Evolutionary conservation across 108 stramenopile species (phyloP).

Genomic region (Chaetoceros muelleri): DNA sequence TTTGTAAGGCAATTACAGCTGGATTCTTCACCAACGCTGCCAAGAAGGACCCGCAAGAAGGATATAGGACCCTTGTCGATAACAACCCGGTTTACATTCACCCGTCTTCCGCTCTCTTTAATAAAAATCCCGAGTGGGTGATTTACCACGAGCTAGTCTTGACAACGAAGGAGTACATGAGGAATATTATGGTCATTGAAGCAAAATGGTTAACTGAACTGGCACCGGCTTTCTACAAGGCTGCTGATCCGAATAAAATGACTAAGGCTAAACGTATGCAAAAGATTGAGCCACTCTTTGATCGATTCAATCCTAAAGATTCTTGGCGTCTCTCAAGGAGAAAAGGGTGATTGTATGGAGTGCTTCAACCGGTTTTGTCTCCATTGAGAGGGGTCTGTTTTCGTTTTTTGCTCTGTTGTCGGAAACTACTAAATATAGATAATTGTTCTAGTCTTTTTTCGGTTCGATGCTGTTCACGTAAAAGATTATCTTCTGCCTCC

Average conservation of each 20-base stretch:
- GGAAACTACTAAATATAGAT: neutral
- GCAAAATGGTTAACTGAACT: conserved; percentile 97
- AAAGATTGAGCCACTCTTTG: conserved; percentile 98
- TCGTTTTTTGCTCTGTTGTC: neutral
- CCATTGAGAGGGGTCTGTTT: neutral
- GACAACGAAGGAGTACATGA: conserved; percentile 99
- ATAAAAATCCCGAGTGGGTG: conserved; percentile 97
- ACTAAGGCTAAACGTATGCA: conserved; percentile 90
- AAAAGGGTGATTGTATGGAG: conserved; percentile 46
- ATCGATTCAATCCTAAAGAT: conserved; percentile 92
- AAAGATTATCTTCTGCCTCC: conserved; percentile 13
- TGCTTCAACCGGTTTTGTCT: too few species aligned
- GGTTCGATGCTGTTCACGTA: conserved; percentile 1
- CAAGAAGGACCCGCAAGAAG: conserved; percentile 99
- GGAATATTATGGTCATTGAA: conserved; percentile 97
- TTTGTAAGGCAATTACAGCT: conserved; percentile 93
- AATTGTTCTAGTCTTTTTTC: neutral
- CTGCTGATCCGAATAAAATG: conserved; percentile 93
- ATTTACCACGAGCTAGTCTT: conserved; percentile 98
- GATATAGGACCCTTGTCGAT: conserved; percentile 95
- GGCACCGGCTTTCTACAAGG: conserved; percentile 93
- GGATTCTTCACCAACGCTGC: conserved; percentile 98
- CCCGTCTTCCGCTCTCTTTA: conserved; percentile 93
- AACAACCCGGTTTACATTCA: conserved; percentile 97
- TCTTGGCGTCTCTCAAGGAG: conserved; percentile 88